phyloP scores from a whole-genome alignment of 73 alveolate genomes.

The Symbiodinium pilosum region DNA sequence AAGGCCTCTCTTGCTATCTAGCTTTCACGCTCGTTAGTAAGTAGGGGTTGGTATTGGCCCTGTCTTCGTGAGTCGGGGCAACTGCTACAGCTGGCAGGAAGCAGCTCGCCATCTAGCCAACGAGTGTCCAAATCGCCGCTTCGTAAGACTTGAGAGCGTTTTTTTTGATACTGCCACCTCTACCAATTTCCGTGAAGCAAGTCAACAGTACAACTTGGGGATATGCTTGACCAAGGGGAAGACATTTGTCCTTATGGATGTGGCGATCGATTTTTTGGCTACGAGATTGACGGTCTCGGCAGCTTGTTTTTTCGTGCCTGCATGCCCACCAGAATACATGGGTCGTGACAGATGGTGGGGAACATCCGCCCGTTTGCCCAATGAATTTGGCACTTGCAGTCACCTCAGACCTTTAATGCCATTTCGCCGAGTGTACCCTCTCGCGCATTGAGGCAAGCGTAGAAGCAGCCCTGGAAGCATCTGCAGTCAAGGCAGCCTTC shows the following conservation, averaged over 20 bases:
- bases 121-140: constrained; percentile 74
- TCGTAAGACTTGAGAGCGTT: not conserved
- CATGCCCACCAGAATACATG: not conserved
- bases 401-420: not conserved
- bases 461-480: constrained; percentile 15
- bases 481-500: constrained; percentile 20
- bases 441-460: not conserved
- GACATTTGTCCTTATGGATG: constrained; percentile 45
- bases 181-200: too few relatives aligned
- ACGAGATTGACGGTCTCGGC: constrained; percentile 23
- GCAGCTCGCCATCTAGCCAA: constrained; percentile 32
- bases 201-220: too few relatives aligned
- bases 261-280: constrained; percentile 38
- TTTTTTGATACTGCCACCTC: too few relatives aligned
- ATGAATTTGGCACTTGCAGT: constrained; percentile 26
- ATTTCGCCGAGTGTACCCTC: not conserved
- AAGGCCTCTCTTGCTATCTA: not conserved
- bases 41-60: too few relatives aligned
- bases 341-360: constrained; percentile 18
- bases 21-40: too few relatives aligned
- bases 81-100: not conserved
- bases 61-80: not conserved
- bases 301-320: not conserved
- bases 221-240: constrained; percentile 14
- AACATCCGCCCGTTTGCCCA: constrained; percentile 48